Conservation (phyloP, 164 flowering plant species). For the Paratinospora sagittata region DNA sequence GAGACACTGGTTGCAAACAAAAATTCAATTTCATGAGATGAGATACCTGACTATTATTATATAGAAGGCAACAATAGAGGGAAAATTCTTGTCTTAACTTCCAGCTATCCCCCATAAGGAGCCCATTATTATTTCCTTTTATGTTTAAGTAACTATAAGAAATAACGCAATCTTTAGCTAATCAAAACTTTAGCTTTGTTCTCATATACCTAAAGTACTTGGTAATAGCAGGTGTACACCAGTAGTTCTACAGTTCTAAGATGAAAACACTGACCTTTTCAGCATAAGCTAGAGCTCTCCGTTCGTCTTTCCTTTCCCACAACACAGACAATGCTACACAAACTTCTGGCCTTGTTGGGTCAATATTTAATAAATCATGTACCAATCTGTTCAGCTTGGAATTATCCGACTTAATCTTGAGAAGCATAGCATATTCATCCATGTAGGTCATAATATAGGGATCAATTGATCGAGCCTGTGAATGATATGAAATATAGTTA, state of each 20-base stretch:
- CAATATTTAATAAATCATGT: constrained; percentile 74
- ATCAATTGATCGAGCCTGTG: constrained; percentile 82
- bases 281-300: constrained; percentile 71
- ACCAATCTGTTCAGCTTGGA: constrained; percentile 75
- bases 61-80: not conserved
- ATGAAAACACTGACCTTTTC: constrained; percentile 58
- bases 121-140: not conserved
- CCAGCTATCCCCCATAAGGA: not conserved
- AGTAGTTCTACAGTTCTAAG: not conserved
- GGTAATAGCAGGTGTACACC: not conserved
- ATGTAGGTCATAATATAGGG: constrained; percentile 76
- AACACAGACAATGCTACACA: constrained; percentile 78
- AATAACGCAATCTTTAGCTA: not conserved
- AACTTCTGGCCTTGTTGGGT: constrained; percentile 81
- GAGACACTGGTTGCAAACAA: constrained; percentile 57
- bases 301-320: constrained; percentile 90
- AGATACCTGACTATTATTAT: constrained; percentile 8
- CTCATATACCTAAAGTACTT: not conserved
- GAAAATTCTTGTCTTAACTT: not conserved
- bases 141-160: not conserved
- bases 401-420: constrained; percentile 68
- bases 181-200: not conserved
- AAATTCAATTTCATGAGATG: not conserved
- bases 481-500: constrained; percentile 12
- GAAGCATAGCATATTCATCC: constrained; percentile 99